Conservation (phyloP, 1,139 yeast genomes). For the Nematodospora anomalae region DNA sequence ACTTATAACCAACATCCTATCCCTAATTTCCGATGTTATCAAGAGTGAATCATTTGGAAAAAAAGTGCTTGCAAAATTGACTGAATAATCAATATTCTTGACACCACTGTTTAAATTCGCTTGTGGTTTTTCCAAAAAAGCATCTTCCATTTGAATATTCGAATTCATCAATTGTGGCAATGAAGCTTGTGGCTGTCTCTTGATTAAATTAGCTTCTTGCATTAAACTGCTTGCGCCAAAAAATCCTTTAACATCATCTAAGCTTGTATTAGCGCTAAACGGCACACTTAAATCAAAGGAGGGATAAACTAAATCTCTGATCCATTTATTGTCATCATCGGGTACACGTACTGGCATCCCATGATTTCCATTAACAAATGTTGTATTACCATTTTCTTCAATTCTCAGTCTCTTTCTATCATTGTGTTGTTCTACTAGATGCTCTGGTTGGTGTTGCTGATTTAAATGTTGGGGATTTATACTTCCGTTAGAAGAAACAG, state of each 20-base stretch:
- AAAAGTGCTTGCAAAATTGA: constrained; percentile 13
- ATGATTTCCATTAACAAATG: constrained; percentile 10
- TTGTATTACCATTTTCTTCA: not conserved
- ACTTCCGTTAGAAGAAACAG: constrained; percentile 8
- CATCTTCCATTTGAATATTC: constrained; percentile 1
- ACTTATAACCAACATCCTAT: constrained; percentile 52
- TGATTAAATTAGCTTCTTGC: constrained; percentile 5
- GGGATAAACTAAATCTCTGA: constrained; percentile 63
- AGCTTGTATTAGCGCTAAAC: constrained; percentile 13
- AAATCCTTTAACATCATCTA: constrained; percentile 14
- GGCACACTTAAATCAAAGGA: constrained; percentile 45
- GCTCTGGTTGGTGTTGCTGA: not conserved
- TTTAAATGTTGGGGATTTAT: constrained; percentile 10
- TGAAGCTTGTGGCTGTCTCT: constrained; percentile 11
- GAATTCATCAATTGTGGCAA: constrained; percentile 11
- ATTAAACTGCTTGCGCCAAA: constrained; percentile 12
- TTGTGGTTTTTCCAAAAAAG: not conserved
- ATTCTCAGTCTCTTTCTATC: constrained; percentile 4
- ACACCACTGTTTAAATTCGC: not conserved
- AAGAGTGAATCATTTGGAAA: constrained; percentile 18
- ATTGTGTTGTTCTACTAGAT: not conserved
- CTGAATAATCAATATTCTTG: constrained; percentile 12
- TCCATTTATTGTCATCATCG: constrained; percentile 54
- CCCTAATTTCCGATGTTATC: constrained; percentile 53
- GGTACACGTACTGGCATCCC: constrained; percentile 14